Evolutionary conservation across 768 basidiomycete species (phyloP).

Genomic region (Serendipita sp.): DNA sequence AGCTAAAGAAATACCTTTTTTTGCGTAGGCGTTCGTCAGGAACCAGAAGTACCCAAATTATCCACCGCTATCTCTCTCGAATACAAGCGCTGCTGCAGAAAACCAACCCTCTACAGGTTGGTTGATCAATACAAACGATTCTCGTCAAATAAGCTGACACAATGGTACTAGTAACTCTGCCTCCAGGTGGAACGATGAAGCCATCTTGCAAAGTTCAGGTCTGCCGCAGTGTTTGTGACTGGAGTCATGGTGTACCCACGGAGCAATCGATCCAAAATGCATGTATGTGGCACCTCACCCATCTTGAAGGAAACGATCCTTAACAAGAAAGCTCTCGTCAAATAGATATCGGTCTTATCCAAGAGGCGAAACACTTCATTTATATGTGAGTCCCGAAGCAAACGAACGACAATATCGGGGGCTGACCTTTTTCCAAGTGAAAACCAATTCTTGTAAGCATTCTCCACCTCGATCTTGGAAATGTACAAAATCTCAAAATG

Average conservation of each 20-base stretch:
- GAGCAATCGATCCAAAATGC: conserved; percentile 91
- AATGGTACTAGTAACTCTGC: no score
- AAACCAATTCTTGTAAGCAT: conserved; percentile 73
- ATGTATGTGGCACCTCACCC: conserved; percentile 32
- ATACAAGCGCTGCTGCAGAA: conserved; percentile 24
- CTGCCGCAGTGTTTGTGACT: conserved; percentile 75
- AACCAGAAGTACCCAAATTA: neutral
- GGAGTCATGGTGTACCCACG: conserved; percentile 82
- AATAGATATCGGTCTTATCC: conserved; percentile 60
- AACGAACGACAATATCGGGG: no score
- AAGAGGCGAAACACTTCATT: conserved; percentile 72
- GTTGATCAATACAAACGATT: no score
- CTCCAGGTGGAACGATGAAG: neutral
- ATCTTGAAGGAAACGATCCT: neutral
- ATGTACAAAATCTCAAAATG: conserved; percentile 5
- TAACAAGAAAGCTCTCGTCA: neutral
- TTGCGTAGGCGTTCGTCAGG: neutral
- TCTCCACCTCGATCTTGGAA: no score
- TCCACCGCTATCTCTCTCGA: conserved; percentile 14
- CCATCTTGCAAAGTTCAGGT: conserved; percentile 59
- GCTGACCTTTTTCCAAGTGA: conserved; percentile 20
- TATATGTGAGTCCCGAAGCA: conserved; percentile 50
- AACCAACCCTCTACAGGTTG: no score
- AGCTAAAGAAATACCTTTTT: neutral
- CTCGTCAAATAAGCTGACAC: no score